Evolutionary conservation across 371 early-diverging fungal genomes (phyloP).

Genomic region (Rhizopus stolonifer): DNA sequence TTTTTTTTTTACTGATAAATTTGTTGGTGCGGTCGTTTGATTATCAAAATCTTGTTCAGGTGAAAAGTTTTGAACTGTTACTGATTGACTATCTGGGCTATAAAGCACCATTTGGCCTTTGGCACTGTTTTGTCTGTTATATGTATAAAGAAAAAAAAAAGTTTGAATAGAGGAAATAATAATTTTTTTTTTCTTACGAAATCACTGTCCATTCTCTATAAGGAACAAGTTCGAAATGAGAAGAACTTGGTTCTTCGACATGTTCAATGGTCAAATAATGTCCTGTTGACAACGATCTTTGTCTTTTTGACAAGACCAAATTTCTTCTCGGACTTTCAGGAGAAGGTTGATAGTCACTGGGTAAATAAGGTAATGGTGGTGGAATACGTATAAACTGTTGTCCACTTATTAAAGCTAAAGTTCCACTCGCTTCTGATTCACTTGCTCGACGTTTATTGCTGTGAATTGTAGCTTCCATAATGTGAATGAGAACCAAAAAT

Average conservation of each 20-base stretch:
- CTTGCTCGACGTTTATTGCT: conserved; percentile 27
- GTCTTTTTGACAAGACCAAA: conserved; percentile 19
- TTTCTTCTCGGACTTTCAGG: conserved; percentile 41
- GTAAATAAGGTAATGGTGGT: conserved; percentile 45
- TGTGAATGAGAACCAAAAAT: background rate
- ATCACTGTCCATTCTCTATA: conserved; percentile 60
- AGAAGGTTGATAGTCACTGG: conserved; percentile 40
- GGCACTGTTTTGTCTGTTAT: conserved; percentile 39
- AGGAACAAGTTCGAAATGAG: conserved; percentile 45
- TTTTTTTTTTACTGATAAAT: background rate
- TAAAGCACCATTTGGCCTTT: conserved; percentile 51
- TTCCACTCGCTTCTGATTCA: conserved; percentile 33
- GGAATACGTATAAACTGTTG: conserved; percentile 33
- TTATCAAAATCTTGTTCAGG: conserved; percentile 12
- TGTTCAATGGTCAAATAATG: conserved; percentile 18
- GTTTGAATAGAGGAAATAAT: background rate
- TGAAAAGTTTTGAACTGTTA: conserved; percentile 37
- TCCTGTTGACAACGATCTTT: conserved; percentile 32
- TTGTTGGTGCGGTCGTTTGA: background rate
- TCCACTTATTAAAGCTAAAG: conserved; percentile 30
- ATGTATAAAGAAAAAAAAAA: conserved; percentile 4
- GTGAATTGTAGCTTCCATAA: conserved; percentile 1
- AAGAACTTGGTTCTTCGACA: conserved; percentile 4
- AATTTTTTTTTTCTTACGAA: conserved; percentile 34
- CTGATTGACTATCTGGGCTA: conserved; percentile 40